These are phyloP conservation scores for Lactarius pseudohatsudake DNA, from an alignment of 768 basidiomycete genomes.

Conservation along the genomic window DNA sequence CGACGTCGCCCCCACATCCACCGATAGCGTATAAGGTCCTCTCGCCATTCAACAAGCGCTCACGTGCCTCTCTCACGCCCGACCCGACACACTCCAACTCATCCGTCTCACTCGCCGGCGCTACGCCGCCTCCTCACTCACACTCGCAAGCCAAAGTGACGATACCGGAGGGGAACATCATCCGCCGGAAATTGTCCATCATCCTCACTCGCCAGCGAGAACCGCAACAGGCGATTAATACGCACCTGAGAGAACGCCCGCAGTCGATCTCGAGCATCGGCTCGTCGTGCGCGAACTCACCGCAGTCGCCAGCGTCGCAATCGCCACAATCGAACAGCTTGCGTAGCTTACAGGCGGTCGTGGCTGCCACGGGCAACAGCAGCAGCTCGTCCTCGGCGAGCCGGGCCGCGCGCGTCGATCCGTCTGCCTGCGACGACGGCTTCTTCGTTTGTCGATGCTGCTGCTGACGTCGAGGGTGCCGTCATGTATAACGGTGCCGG, in stretches of 20 bases:
- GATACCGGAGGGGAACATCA: slow-evolving; percentile 19
- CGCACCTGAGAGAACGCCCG: slow-evolving; percentile 45
- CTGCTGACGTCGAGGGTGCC: background rate
- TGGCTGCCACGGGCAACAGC: no score
- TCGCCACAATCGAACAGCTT: slow-evolving; percentile 50
- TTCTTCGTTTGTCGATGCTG: background rate
- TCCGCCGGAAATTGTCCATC: slow-evolving; percentile 39
- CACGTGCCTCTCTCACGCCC: slow-evolving; percentile 18
- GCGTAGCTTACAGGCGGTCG: slow-evolving; percentile 57
- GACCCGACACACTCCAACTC: slow-evolving; percentile 16
- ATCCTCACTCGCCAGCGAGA: slow-evolving; percentile 38
- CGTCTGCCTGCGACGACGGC: slow-evolving; percentile 2
- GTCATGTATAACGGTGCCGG: background rate
- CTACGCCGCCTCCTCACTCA: background rate
- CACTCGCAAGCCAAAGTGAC: background rate
- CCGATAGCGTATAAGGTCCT: slow-evolving; percentile 33
- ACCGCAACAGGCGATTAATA: slow-evolving; percentile 25
- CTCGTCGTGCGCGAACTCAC: slow-evolving; percentile 31
- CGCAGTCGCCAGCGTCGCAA: slow-evolving; percentile 36
- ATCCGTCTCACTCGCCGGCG: slow-evolving; percentile 21
- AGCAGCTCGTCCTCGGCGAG: slow-evolving; percentile 31
- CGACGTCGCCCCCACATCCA: slow-evolving; percentile 23
- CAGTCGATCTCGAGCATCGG: slow-evolving; percentile 59
- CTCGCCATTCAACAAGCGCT: slow-evolving; percentile 29
- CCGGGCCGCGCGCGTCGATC: slow-evolving; percentile 29